Base-by-base conservation (phyloP, 192 early-diverging fungal genomes). In the Diversispora epigaea region DNA sequence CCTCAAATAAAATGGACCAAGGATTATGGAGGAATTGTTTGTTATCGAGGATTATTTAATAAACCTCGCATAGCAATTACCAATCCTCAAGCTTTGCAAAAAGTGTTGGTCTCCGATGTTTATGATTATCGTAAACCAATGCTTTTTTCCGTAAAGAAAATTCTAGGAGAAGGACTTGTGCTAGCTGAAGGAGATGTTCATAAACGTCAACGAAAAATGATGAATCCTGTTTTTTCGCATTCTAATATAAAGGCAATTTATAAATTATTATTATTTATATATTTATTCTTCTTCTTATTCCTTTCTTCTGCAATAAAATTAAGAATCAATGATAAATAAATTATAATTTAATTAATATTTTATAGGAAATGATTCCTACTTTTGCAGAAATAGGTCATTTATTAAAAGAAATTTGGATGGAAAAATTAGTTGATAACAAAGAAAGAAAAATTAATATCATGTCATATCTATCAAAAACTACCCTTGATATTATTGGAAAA, bases 211-310 rank as follows among this genome's bases (percentile, higher is more conserved):
- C 79, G 87, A 45, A 86, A 86, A 61, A 80, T 87, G 83, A 55
- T 89, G 9, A 86, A 85, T 68, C 87, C 87, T 6, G 84, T 85
- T 10, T 89, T 89, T 45, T 74, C 77, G 6, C 63, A 80, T 61
- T 61, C 76, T 25, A 68, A 80, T 8, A 82, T 87, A 44, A 84
- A 84, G 25, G 73, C 40, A 41, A 63, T 86, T 22, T 32, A 11
- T 32, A 21, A 6, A 41, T 3, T 71, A 78, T 86, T 4, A 80
- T 80, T 3, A 70, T 79, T 67, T 25, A 3, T 25, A 3, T 7
- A 67, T 14, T 11, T 32, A 32, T 32, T 32, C 25, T 32, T 32
- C 25, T 32, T 32, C n/a, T 32, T 32, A 40, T 63, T 40, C 19
- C 10, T 12, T 63, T 41, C 1, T 50, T 50, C 6, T 50, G 10